Conservation (phyloP, 345 rosid genomes). For the Mercurialis annua region DNA sequence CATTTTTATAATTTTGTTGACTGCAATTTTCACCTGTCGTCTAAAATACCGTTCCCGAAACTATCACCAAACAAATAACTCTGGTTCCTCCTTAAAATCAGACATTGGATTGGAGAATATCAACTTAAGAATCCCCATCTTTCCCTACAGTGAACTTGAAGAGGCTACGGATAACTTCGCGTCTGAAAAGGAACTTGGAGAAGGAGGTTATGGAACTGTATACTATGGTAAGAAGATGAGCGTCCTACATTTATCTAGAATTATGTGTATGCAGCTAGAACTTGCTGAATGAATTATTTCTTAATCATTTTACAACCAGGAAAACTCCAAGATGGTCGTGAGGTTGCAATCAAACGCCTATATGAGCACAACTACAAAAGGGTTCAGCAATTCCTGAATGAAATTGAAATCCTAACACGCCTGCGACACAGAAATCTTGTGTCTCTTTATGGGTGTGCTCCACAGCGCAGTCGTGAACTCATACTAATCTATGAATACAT, state of each 20-base stretch:
- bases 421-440: conserved; percentile 30
- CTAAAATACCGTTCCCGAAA: conserved; percentile 16
- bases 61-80: conserved; percentile 20
- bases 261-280: too few relatives aligned
- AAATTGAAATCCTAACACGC: conserved; percentile 22
- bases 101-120: conserved; percentile 32
- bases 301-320: conserved; percentile 13
- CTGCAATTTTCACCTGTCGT: not conserved
- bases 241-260: too few relatives aligned
- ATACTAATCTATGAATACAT: conserved; percentile 9
- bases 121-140: conserved; percentile 11
- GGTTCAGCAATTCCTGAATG: conserved; percentile 32
- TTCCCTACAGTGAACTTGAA: conserved; percentile 13
- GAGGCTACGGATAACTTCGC: conserved; percentile 16
- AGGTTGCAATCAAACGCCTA: conserved; percentile 33
- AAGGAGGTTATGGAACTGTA: conserved; percentile 19
- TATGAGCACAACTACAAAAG: conserved; percentile 20
- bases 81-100: conserved; percentile 26
- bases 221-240: conserved; percentile 5
- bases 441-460: conserved; percentile 26
- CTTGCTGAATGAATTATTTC: not conserved
- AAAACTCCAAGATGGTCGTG: conserved; percentile 26
- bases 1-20: conserved; percentile 15
- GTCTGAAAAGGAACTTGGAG: conserved; percentile 1
- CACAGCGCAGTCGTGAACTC: conserved; percentile 20